phyloP scores from a whole-genome alignment of 2,329 filamentous ascomycete species.

The Cladosporium sp. region DNA sequence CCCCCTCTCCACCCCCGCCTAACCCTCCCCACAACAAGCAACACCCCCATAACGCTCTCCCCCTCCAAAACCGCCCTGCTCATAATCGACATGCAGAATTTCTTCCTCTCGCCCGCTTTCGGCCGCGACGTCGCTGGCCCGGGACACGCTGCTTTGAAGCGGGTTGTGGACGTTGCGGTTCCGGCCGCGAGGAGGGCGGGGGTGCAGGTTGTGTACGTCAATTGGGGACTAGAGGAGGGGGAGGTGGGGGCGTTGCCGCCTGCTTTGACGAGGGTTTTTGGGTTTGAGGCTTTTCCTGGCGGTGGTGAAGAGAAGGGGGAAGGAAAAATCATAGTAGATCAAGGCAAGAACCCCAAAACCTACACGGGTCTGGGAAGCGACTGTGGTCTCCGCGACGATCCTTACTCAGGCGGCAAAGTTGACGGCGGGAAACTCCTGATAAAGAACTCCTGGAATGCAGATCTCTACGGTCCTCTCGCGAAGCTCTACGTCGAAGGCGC shows the following conservation, averaged over 20 bases:
- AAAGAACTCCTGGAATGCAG: slow-evolving; percentile 54
- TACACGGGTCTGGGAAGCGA: slow-evolving; percentile 31
- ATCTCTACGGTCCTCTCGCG: slow-evolving; percentile 45
- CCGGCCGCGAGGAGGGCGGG: slow-evolving; percentile 48
- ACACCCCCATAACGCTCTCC: slow-evolving; percentile 28
- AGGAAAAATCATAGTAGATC: slow-evolving; percentile 16
- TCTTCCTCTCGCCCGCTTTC: slow-evolving; percentile 31
- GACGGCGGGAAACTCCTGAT: slow-evolving; percentile 45
- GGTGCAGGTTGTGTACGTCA: slow-evolving; percentile 51
- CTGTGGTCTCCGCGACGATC: slow-evolving; percentile 26
- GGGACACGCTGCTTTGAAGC: slow-evolving; percentile 39
- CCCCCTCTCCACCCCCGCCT: slow-evolving; percentile 17
- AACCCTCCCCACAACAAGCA: slow-evolving; percentile 20
- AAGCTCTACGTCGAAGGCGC: slow-evolving; percentile 32
- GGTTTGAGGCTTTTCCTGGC: slow-evolving; percentile 28
- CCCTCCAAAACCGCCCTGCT: slow-evolving; percentile 31
- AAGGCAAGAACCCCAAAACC: slow-evolving; percentile 21
- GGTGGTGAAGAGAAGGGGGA: slow-evolving; percentile 13
- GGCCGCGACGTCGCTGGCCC: slow-evolving; percentile 30
- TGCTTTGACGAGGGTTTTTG: slow-evolving; percentile 45
- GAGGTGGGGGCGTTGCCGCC: slow-evolving; percentile 50
- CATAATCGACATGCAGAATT: slow-evolving; percentile 33
- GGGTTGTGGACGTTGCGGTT: slow-evolving; percentile 41
- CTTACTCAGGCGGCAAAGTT: slow-evolving; percentile 39
- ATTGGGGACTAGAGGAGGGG: slow-evolving; percentile 53